A percentile compares a stretch with the other conserved stretches of the same genome.
These are phyloP conservation scores for Cryptococcus depauperatus DNA, from an alignment of 1,284 basidiomycete genomes.

Conservation along the genomic window DNA sequence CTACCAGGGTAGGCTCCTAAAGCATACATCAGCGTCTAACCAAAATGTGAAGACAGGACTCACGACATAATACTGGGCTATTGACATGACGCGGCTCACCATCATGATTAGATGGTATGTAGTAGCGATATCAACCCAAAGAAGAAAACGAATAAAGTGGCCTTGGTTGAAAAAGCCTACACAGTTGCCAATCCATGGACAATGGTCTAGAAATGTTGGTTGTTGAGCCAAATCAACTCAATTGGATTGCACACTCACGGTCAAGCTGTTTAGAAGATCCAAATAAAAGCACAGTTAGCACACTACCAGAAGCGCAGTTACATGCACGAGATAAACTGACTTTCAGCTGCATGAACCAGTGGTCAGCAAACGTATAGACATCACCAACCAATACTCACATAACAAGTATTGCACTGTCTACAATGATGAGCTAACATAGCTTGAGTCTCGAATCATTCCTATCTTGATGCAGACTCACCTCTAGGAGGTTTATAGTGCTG, in stretches of 20 bases:
- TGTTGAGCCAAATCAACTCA: slow-evolving; percentile 6
- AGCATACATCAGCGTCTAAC: not conserved
- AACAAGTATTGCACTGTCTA: slow-evolving; percentile 66
- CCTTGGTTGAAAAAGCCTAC: slow-evolving; percentile 84
- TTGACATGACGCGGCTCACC: slow-evolving; percentile 54
- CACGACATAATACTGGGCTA: slow-evolving; percentile 34
- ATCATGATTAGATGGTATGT: slow-evolving; percentile 74
- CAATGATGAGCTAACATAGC: slow-evolving; percentile 66
- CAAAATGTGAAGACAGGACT: slow-evolving; percentile 8
- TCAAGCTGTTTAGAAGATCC: slow-evolving; percentile 23
- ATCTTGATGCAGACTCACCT: slow-evolving; percentile 30
- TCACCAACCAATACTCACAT: slow-evolving; percentile 26
- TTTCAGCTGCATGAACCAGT: slow-evolving; percentile 18
- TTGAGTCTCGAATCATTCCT: slow-evolving; percentile 48
- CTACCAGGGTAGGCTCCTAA: slow-evolving; percentile 60
- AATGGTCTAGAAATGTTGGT: slow-evolving; percentile 65
- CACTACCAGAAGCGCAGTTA: not conserved
- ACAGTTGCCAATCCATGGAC: slow-evolving; percentile 48
- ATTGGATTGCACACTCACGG: slow-evolving; percentile 11
- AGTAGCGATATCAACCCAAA: slow-evolving; percentile 71
- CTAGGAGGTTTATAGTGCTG: slow-evolving; percentile 48
- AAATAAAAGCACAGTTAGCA: not conserved
- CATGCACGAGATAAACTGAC: slow-evolving; percentile 42
- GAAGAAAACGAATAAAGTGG: slow-evolving; percentile 84
- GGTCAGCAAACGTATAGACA: not conserved